Conservation (phyloP, 768 basidiomycete species). For the Agrocybe chaxingu region DNA sequence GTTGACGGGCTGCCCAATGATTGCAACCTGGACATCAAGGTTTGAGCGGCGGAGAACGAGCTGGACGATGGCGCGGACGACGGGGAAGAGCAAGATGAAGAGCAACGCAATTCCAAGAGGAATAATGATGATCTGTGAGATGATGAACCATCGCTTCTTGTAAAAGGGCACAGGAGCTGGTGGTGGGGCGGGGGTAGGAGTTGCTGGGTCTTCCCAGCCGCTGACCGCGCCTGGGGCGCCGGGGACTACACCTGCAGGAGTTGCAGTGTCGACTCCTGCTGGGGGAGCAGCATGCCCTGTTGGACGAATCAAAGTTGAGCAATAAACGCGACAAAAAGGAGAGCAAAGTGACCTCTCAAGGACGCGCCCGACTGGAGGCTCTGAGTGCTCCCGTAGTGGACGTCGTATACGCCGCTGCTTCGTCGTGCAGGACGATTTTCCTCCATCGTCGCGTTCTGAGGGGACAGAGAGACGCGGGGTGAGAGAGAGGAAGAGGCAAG, state of each 20-base stretch:
- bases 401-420: constrained; percentile 33
- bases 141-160: constrained; percentile 63
- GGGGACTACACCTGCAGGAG: constrained; percentile 16
- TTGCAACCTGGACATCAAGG: constrained; percentile 50
- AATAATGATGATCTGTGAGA: constrained; percentile 46
- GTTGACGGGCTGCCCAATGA: constrained; percentile 53
- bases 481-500: constrained; percentile 8
- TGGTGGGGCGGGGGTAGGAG: constrained; percentile 12
- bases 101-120: constrained; percentile 58
- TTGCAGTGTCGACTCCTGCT: constrained; percentile 25
- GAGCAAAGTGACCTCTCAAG: constrained; percentile 28
- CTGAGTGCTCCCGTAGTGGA: constrained; percentile 23
- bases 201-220: constrained; percentile 17
- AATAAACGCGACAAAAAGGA: background rate
- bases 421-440: constrained; percentile 28
- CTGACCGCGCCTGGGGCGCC: constrained; percentile 12
- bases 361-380: constrained; percentile 29
- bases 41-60: constrained; percentile 56
- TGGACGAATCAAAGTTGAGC: constrained; percentile 1
- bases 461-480: constrained; percentile 6
- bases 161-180: constrained; percentile 43
- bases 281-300: constrained; percentile 31
- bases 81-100: constrained; percentile 68
- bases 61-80: constrained; percentile 63
- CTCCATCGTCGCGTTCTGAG: constrained; percentile 30